Percentiles rank a stretch among this genome's conserved stretches.
Evolutionary conservation across 2,329 filamentous ascomycete species (phyloP).

Genomic region (Colletotrichum horii): DNA sequence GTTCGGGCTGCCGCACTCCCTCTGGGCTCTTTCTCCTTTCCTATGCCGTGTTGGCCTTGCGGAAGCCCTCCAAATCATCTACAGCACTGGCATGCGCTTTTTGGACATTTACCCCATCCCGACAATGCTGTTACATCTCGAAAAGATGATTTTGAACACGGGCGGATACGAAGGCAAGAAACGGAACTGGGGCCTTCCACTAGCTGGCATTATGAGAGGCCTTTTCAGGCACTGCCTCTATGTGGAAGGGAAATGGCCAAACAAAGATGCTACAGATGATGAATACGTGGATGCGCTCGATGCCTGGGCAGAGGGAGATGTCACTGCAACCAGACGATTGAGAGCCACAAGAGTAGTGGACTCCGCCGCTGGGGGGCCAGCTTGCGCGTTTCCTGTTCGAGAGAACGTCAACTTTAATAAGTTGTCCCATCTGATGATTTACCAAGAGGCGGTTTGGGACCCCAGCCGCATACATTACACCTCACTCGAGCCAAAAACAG

Average conservation of each 20-base stretch:
- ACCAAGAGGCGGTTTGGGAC: conserved; percentile 37
- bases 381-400: neutral
- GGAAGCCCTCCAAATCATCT: conserved; percentile 48
- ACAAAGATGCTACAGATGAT: no score
- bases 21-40: conserved; percentile 48
- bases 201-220: no score
- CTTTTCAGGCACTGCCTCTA: no score
- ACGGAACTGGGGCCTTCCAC: no score
- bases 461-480: conserved; percentile 38
- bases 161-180: no score
- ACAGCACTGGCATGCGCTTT: conserved; percentile 35
- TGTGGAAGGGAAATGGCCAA: no score
- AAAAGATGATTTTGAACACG: conserved; percentile 45
- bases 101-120: conserved; percentile 46
- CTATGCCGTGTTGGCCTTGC: conserved; percentile 50
- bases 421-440: conserved; percentile 34
- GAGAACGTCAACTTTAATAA: conserved; percentile 30
- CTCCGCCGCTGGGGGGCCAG: neutral
- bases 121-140: conserved; percentile 45
- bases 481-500: conserved; percentile 29
- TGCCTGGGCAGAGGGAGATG: no score
- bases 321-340: neutral
- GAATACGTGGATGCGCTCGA: no score
- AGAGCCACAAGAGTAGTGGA: neutral
- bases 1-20: neutral